Evolutionary conservation across 176 grass and related monocot genomes (phyloP), one percentile per base, ranked within the genome.

Genomic region (Oryza brachyantha): DNA sequence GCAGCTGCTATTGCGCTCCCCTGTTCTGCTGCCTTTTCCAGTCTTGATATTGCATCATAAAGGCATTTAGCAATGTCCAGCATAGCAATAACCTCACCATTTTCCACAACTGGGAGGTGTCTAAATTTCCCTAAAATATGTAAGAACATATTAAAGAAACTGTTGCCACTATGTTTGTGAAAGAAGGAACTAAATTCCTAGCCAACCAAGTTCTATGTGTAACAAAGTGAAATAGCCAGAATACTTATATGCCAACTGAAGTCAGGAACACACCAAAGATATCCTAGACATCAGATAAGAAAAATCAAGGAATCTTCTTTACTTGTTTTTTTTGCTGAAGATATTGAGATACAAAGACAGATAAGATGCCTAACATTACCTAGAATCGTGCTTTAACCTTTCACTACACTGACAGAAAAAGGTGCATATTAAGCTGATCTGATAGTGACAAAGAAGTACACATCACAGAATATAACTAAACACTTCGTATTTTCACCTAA

Each of bases 71-170:
- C 92, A 75, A 99, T 99, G 82, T 99, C 96, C 29, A 99, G 86
- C 92, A 99, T 99, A 35, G 92, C 96, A 93, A 95, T 91, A 73
- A 99, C 96, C 88, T 99, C 96, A 68, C 90, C 92, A 87, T 95
- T 99, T 83, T 99, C 96, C 35, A 99, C 96, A 41, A 99, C 96
- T 25, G 92, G 96, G 81, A 99, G 93, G 89, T 99, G 96, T 81
- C 96, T 95, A 87, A 95, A 99, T 91, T 99, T 99, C 26, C 96
- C 96, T 99, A 81, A 77, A 81, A 93, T 41, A 86, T 65, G 71
- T 54, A 77, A 71, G 27, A 79, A 80, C 50, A 79, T 38, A 29
- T 76, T 68, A 19, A 39, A 34, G 75, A 89, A 87, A 46, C 16
- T 59, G 66, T 60, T 22, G 52, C 24, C 2, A 57, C 1, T 52